Conservation (phyloP, 2,329 filamentous ascomycete genomes). For the Beauveria asiatica region DNA sequence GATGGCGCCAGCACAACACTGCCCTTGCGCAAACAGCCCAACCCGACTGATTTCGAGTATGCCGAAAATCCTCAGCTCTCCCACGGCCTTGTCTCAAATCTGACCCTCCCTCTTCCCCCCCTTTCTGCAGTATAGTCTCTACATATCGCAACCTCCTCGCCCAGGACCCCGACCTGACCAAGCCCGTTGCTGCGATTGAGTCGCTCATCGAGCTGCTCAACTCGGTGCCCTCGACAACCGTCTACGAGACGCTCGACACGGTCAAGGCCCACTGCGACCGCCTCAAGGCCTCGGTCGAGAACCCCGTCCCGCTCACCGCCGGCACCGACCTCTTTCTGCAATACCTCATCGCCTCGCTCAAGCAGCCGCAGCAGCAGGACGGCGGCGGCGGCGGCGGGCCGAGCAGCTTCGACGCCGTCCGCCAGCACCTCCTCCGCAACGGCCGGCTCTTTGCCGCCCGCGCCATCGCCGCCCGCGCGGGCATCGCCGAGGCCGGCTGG, state of each 20-base stretch:
- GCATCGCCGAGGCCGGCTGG: constrained; percentile 72
- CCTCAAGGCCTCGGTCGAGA: constrained; percentile 71
- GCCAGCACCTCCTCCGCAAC: constrained; percentile 77
- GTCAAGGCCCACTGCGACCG: constrained; percentile 68
- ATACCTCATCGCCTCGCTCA: constrained; percentile 73
- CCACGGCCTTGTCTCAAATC: neutral
- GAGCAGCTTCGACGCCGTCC: constrained; percentile 64
- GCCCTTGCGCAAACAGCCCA: constrained; percentile 19
- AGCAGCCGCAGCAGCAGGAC: constrained; percentile 47
- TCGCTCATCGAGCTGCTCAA: constrained; percentile 80
- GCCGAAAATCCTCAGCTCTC: neutral
- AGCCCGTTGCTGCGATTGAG: constrained; percentile 92
- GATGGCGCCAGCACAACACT: constrained; percentile 16
- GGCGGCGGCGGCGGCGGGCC: constrained; percentile 9
- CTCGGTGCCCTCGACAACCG: constrained; percentile 70
- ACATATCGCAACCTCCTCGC: constrained; percentile 46
- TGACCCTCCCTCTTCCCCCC: neutral
- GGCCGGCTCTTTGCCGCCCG: constrained; percentile 77
- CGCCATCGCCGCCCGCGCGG: constrained; percentile 75
- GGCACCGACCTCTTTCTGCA: constrained; percentile 94
- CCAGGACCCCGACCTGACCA: constrained; percentile 76
- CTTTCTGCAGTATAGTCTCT: constrained; percentile 39
- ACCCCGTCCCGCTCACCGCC: constrained; percentile 85
- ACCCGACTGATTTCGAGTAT: constrained; percentile 27
- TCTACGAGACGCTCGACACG: constrained; percentile 87